Base-by-base conservation (phyloP, 345 rosid genomes). In the Corchorus olitorius region DNA sequence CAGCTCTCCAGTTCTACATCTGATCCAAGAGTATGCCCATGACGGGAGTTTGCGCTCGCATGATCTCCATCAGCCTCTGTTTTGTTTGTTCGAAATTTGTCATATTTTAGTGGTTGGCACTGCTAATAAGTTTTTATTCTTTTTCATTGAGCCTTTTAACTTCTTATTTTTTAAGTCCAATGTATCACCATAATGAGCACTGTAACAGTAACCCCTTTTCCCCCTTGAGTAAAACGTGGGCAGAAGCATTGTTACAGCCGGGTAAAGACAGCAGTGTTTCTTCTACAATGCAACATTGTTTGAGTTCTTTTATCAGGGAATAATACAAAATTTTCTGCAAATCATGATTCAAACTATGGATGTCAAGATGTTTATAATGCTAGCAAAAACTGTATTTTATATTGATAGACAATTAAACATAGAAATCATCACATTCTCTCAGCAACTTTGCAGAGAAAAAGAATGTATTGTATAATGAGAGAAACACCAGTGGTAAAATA, bases 81-180 rank as follows among this genome's bases (percentile, higher is more conserved):
- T 67, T 74, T 74, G 61, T 48, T 73, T 43, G 54, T 59, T 53
- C 72, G 50, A 19, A 41, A 50, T 66, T 65, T 68, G 39, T 73
- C 63, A 63, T 52, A 73, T 50, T 56, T 39, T 65, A 75, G 20
- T 59, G 74, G 65, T 55, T 72, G 69, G 69, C 43, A 78, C 68
- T 37, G n/a, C 63, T 7, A 75, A 81, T 75, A 75, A 84, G 76
- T 20, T 81, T 63, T 14, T 9, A 20, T 79, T 70, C 67, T 74
- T 78, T 80, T 50, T 27, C 72, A 15, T 55, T 50, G 11, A 48
- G 50, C 64, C 60, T 16, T 73, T 70, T 35, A 5, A 48, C 52
- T 62, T 35, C 27, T 7, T 37, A 7, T 34, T 14, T 37, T 37
- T 64, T 64, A 27, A 39, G 22, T 12, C 60, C 56, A 22, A 20